Conservation (phyloP, 2,329 filamentous ascomycete species). For the Diplodia seriata region DNA sequence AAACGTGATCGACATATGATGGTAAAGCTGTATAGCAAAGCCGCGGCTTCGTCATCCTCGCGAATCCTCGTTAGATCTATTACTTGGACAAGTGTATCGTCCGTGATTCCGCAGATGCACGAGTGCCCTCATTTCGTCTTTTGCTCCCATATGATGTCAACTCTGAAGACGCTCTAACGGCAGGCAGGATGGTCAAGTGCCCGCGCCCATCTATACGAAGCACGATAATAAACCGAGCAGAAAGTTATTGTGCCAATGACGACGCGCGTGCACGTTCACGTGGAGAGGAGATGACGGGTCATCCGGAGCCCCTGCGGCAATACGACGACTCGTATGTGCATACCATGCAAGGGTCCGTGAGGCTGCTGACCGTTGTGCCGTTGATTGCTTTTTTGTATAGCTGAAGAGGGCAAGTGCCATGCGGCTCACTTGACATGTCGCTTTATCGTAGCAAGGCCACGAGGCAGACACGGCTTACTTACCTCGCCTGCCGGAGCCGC, state of each 20-base stretch:
- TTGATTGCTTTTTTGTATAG: background rate
- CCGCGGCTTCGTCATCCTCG: background rate
- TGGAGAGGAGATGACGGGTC: background rate
- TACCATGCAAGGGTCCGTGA: background rate
- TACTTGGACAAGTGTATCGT: background rate
- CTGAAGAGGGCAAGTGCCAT: background rate
- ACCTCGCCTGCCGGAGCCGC: background rate
- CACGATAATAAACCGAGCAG: background rate
- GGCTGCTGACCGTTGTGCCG: background rate
- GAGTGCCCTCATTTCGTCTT: background rate
- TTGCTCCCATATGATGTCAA: background rate
- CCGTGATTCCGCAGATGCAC: background rate
- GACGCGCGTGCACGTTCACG: background rate
- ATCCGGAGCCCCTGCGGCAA: background rate
- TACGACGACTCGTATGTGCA: background rate
- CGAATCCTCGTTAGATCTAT: background rate
- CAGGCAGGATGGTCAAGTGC: background rate
- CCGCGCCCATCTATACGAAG: background rate
- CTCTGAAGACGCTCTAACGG: background rate
- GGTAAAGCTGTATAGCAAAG: background rate
- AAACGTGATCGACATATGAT: background rate
- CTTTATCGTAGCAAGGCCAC: conserved; percentile 1
- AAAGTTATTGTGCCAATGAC: background rate
- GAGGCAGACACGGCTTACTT: background rate
- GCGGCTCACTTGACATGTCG: background rate